Base-by-base conservation (phyloP, 2,329 filamentous ascomycete species). In the Fonsecaea multimorphosa region DNA sequence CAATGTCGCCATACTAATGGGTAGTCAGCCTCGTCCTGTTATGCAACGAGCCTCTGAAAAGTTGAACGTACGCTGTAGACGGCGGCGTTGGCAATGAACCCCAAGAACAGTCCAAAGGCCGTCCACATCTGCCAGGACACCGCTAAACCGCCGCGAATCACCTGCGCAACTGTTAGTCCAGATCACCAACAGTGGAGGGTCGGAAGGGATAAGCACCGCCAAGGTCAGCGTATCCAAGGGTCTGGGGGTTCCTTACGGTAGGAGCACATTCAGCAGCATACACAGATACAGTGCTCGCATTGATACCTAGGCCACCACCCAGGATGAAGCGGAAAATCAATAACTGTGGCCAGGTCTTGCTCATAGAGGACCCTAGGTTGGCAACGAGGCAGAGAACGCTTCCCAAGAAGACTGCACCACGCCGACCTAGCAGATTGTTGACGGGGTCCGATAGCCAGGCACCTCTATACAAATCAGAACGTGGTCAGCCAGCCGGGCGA, bases 361-460 rank as follows among this genome's bases (percentile, higher is more conserved):
- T 81, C 12, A 87, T 71, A 0, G 82, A 89, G 57, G 85, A 87
- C 12, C 88, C 89, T 9, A 67, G 29, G 56, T 71, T 71, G 6
- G 64, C 36, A 32, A 72, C 32, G n/a, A 70, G 58, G 73, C 85
- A 89, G 73, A 90, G 87, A 67, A 87, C 76, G 9, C 83, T 85
- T 4, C 84, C 83, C 44, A 87, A 73, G 72, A 89, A 89, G 65
- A 90, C 89, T 44, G 86, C 84, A 5, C 87, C 86, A 90, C 89
- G 83, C 58, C 90, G 86, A 9, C 90, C 91, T 66, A 92, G 89
- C 67, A 74, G 79, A 62, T 87, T 85, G 76, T 92, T 92, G 77
- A 92, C 84, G 0, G 90, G 89, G 32, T 88, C 89, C 0, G 87
- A 88, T 12, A 89, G 76, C 88, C 88, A 90, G 73, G 86, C 88